Evolutionary conservation across 495 filamentous ascomycete genomes (phyloP).

Genomic region (Aspergillus heteromorphus): DNA sequence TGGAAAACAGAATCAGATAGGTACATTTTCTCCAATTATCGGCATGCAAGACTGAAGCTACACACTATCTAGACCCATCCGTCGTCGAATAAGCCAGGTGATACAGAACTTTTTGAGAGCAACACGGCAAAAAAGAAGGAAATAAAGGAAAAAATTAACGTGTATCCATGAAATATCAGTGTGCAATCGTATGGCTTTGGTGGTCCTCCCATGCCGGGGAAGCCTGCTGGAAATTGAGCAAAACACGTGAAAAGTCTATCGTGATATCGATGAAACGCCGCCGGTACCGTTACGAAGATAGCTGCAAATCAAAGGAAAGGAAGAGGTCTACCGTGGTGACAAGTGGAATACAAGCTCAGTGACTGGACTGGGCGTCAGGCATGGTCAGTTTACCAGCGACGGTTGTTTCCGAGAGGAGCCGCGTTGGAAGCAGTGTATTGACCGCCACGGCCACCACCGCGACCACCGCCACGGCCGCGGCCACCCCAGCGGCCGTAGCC

Average conservation of each 20-base stretch:
- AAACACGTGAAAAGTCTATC: conserved; percentile 34
- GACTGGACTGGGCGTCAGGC: conserved; percentile 17
- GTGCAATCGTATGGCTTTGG: conserved; percentile 9
- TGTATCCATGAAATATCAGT: conserved; percentile 14
- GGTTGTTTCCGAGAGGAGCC: conserved; percentile 57
- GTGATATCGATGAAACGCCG: conserved; percentile 42
- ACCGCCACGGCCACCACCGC: conserved; percentile 47
- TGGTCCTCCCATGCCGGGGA: conserved; percentile 12
- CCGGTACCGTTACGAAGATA: conserved; percentile 37
- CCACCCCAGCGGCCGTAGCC: conserved; percentile 58
- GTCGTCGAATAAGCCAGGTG: conserved; percentile 4
- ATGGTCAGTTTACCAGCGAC: conserved; percentile 50
- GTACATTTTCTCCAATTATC: conserved; percentile 17
- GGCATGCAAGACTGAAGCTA: conserved; percentile 17
- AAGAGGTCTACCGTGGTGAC: conserved; percentile 33
- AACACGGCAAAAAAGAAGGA: conserved; percentile 11
- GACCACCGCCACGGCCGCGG: conserved; percentile 58
- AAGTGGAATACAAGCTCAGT: conserved; percentile 28
- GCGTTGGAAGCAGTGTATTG: conserved; percentile 59
- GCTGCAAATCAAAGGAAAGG: conserved; percentile 21
- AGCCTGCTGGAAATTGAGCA: conserved; percentile 11
- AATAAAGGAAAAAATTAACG: conserved; percentile 27
- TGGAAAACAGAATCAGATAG: conserved; percentile 4
- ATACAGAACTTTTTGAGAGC: conserved; percentile 12
- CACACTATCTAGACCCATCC: conserved; percentile 13